Conservation (phyloP, 192 early-diverging fungal genomes). For the Coemansia aciculifera region DNA sequence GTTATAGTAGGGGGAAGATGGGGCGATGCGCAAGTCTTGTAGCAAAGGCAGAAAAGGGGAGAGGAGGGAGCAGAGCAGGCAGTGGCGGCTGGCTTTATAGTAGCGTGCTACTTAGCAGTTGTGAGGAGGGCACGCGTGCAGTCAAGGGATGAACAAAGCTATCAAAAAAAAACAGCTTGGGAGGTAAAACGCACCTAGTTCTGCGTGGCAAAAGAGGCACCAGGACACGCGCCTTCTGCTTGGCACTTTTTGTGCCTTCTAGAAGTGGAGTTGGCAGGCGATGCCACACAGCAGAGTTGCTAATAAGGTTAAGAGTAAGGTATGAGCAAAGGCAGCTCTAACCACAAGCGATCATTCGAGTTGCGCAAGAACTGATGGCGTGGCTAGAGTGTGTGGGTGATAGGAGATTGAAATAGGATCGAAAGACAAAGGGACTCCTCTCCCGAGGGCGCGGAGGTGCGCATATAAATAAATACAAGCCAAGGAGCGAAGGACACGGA, state of each 20-base stretch:
- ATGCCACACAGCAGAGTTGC: not conserved
- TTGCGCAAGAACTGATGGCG: not conserved
- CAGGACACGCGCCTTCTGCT: not conserved
- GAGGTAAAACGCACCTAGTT: not conserved
- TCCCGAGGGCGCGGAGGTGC: not conserved
- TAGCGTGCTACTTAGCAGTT: not conserved
- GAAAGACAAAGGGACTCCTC: not conserved
- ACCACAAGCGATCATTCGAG: slow-evolving; percentile 11
- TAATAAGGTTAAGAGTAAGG: not conserved
- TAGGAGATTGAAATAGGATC: slow-evolving; percentile 8
- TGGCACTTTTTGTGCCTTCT: not conserved
- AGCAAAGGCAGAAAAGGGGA: not conserved
- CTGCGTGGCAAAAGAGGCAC: not conserved
- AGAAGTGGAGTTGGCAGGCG: not conserved
- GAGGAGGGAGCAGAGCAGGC: not conserved
- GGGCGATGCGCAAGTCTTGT: slow-evolving; percentile 1
- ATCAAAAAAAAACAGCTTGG: not conserved
- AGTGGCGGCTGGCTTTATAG: slow-evolving; percentile 2
- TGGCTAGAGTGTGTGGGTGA: not conserved
- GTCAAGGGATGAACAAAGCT: slow-evolving; percentile 2
- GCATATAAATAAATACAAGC: slow-evolving; percentile 5
- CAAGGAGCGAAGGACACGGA: not conserved
- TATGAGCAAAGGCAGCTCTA: slow-evolving; percentile 7
- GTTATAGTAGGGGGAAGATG: not conserved
- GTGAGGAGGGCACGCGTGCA: slow-evolving; percentile 5